Evolutionary conservation across 768 basidiomycete genomes (phyloP), one percentile per base, ranked within the genome.

Genomic region (Russula sp.): DNA sequence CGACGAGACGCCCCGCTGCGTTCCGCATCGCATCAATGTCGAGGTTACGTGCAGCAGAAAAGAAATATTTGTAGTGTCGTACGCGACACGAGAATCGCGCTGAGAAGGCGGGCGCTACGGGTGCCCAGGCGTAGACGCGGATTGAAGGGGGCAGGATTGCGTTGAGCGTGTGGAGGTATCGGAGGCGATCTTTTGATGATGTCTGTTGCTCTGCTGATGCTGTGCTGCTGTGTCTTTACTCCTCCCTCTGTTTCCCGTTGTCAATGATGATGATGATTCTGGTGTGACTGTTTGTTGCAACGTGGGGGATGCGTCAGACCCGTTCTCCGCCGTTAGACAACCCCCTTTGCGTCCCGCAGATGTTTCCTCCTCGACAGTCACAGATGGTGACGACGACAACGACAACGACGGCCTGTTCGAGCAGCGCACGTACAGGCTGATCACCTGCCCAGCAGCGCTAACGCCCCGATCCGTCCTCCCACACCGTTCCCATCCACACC

Each of bases 21-120:
- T 83, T 79, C 65, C 81, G 83, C 94, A 98, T 98, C 52, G 78
- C 80, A 2, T 76, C 71, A 32, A 95, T 73, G 75, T 95, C 84
- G 59, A 98, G 84, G 34, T 76, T 76, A 36, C 79, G 76, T 0
- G 84, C 75, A 38, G 84, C 75, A 38, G 85, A 82, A 79, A 99
- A 98, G 75, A 98, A 96, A 76, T 98, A 99, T 72, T 96, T 98
- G 85, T 99, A 98, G 73, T 99, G 96, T 42, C 97, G 81, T 70
- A 84, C 86, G 58, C 76, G 79, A 77, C 96, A 98, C 14, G 86
- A 88, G 76, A 89, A 94, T 5, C 97, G 87, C 9, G 95, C 89
- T 24, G 94, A 94, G 75, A 98, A 98, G 38, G 73, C 73, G 9
- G 81, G 74, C 3, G 83, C 74, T 32, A 98, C 88, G 22, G 95